phyloP scores from a whole-genome alignment of 2,329 filamentous ascomycete species.

The Coleophoma cylindrospora region DNA sequence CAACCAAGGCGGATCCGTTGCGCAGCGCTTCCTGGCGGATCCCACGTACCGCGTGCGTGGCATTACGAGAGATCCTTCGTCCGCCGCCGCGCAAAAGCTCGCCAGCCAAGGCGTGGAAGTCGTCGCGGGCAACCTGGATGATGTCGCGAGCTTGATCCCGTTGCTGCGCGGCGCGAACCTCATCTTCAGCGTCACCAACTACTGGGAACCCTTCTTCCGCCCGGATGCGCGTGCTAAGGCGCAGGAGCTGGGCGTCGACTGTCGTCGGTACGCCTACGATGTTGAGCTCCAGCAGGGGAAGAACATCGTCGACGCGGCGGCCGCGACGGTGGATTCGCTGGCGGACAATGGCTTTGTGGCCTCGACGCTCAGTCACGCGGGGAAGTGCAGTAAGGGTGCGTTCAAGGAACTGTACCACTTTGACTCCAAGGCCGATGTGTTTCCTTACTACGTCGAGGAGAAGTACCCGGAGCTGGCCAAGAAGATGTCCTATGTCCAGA shows the following conservation, averaged over 20 bases:
- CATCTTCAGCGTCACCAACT: conserved; percentile 52
- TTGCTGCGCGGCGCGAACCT: conserved; percentile 40
- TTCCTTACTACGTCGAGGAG: conserved; percentile 34
- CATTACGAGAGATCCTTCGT: conserved; percentile 37
- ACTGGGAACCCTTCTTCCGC: conserved; percentile 45
- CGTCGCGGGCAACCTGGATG: conserved; percentile 37
- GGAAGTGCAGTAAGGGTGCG: conserved; percentile 38
- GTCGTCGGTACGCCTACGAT: conserved; percentile 39
- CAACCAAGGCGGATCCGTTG: conserved; percentile 45
- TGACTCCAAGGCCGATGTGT: conserved; percentile 47
- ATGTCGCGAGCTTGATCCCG: conserved; percentile 28
- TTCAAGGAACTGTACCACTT: conserved; percentile 47
- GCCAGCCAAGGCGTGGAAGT: conserved; percentile 34
- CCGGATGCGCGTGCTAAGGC: conserved; percentile 36
- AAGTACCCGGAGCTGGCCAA: conserved; percentile 37
- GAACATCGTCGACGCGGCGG: conserved; percentile 51
- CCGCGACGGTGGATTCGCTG: conserved; percentile 32
- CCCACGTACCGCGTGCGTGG: conserved; percentile 37
- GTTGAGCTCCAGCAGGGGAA: conserved; percentile 45
- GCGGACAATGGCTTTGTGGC: conserved; percentile 39
- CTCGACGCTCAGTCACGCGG: conserved; percentile 45
- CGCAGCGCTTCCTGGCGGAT: conserved; percentile 33
- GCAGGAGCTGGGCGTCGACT: conserved; percentile 32
- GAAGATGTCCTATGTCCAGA: conserved; percentile 39
- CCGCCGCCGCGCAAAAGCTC: conserved; percentile 30